A percentile compares a stretch with the other conserved stretches of the same genome.
These are phyloP conservation scores for Chenopodium suecicum DNA, from an alignment of 148 eudicot genomes.

Conservation along the genomic window DNA sequence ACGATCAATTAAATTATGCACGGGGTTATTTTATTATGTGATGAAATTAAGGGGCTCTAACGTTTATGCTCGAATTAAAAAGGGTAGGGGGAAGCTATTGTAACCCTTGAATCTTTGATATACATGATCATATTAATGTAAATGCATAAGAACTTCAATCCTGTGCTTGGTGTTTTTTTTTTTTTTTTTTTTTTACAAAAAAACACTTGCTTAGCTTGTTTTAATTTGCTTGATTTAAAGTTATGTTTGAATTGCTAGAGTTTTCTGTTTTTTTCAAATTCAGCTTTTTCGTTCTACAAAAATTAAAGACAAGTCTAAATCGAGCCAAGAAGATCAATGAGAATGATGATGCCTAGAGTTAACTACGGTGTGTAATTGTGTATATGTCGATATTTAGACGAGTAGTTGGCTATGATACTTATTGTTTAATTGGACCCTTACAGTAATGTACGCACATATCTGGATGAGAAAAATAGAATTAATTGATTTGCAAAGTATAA, in stretches of 20 bases:
- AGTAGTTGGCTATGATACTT: too few relatives aligned
- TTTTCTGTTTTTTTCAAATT: too few relatives aligned
- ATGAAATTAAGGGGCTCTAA: neutral
- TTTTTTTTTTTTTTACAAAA: too few relatives aligned
- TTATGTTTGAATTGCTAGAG: neutral
- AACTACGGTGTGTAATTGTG: too few relatives aligned
- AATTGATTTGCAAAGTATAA: too few relatives aligned
- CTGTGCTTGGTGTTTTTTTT: neutral
- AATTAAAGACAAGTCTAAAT: too few relatives aligned
- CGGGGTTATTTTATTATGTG: neutral
- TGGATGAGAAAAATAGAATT: too few relatives aligned
- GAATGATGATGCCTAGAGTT: too few relatives aligned
- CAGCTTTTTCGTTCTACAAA: too few relatives aligned
- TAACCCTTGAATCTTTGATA: neutral
- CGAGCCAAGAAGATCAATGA: too few relatives aligned
- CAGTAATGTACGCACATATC: too few relatives aligned
- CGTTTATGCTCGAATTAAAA: neutral
- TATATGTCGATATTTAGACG: too few relatives aligned
- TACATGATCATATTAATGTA: neutral
- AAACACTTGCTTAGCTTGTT: neutral
- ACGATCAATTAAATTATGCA: neutral
- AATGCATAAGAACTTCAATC: slow-evolving; percentile 1
- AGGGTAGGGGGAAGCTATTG: neutral
- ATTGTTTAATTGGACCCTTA: neutral
- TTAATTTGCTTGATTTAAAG: neutral